Conservation (phyloP, 306 rosid species). For the Pyrus bretschneideri region DNA sequence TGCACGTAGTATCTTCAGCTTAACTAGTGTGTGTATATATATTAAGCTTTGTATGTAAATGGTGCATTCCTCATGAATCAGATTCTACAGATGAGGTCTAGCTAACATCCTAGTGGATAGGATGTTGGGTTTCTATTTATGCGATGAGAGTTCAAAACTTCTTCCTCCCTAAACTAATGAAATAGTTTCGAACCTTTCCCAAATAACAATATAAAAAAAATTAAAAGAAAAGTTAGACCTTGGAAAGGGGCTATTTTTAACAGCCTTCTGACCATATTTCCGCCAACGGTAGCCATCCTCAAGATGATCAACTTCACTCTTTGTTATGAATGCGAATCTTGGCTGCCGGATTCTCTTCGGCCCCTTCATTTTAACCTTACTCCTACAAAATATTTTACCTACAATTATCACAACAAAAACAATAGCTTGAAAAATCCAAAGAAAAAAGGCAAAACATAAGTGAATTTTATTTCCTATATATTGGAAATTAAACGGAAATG, state of each 20-base stretch:
- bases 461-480: neutral
- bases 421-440: conserved; percentile 15
- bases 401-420: conserved; percentile 31
- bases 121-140: too few species aligned
- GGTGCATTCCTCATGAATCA: too few species aligned
- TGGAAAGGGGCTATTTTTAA: conserved; percentile 90
- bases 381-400: conserved; percentile 50
- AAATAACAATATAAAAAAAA: too few species aligned
- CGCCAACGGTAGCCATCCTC: conserved; percentile 99
- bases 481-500: neutral
- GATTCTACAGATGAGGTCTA: too few species aligned
- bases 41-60: too few species aligned
- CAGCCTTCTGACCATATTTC: conserved; percentile 98
- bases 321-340: conserved; percentile 89
- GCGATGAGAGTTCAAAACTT: neutral
- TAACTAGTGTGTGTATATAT: too few species aligned
- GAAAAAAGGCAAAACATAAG: neutral
- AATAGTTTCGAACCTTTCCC: too few species aligned
- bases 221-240: conserved; percentile 32
- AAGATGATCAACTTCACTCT: conserved; percentile 92
- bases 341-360: conserved; percentile 85
- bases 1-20: too few species aligned
- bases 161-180: too few species aligned
- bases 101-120: too few species aligned
- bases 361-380: conserved; percentile 68